Evolutionary conservation across 768 basidiomycete species (phyloP), one percentile per base, ranked within the genome.

Genomic region (Phlebiopsis flavidoalba): DNA sequence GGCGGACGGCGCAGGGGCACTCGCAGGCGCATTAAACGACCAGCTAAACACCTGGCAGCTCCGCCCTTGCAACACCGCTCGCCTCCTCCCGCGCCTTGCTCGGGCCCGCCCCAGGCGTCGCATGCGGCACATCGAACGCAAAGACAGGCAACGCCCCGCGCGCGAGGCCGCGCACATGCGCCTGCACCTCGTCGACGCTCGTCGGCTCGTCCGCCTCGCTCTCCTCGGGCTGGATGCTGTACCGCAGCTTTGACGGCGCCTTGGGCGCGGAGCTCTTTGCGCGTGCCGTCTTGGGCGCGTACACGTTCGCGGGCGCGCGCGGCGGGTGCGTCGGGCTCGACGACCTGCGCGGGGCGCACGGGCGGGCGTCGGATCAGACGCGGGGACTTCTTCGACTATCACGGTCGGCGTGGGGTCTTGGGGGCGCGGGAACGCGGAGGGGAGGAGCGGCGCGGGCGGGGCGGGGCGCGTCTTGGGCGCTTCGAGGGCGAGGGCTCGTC

Each of bases 241-340:
- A 87, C 26, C 90, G 83, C 59, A 92, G 77, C 68, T 91, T 91
- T 60, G 90, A 91, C 1, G 90, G 89, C 58, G 89, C 87, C 68
- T 85, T 89, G 1, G 90, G 90, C 8, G 80, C 80, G 26, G 77
- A 82, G 2, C 80, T 73, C 69, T 85, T 88, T 46, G 72, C 68
- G n/a, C 66, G 36, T 51, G 40, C 40, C 12, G 33, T 26, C 19
- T 60, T 52, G n/a, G 46, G 36, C 60, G 53, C 45, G 57, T 47
- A 6, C 57, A 22, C 11, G 62, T 36, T 22, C 64, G 58, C 2
- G 65, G 67, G 2, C 10, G 49, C 11, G 47, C 8, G 47, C 8
- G n/a, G 40, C 43, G 14, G 59, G 52, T 5, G 59, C n/a, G n/a
- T n/a, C n/a, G n/a, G n/a, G 75, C 60, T 82, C 80, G 15, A 77